Base-by-base conservation (phyloP, 805 yeast genomes). In the Candida mattraensis region DNA sequence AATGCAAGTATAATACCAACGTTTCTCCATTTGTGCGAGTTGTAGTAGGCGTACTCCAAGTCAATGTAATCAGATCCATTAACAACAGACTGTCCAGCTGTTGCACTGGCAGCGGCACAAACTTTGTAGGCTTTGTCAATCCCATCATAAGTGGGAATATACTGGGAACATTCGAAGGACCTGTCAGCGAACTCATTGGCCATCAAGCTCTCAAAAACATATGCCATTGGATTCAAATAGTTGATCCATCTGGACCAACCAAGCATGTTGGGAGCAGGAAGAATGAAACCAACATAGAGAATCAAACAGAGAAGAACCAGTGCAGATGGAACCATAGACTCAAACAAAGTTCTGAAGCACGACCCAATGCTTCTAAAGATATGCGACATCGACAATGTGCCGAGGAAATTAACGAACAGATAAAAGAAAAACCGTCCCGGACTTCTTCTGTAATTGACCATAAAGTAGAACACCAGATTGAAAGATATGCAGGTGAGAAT, bases 11-110 rank as follows among this genome's bases (percentile, higher is more conserved):
- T 37, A 36, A 73, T 68, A 36, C 78, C 95, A 39, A 80, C 69
- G 54, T 86, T 83, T 64, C 94, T 76, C 95, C 95, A 86, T 31
- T 72, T 69, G 58, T 86, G 85, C 15, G 58, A 40, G 51, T 69
- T 74, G 12, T 50, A 52, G 63, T 79, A 86, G 20, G 57, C 51
- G 56, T 55, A 85, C 7, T 76, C 55, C 5, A 50, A 49, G 5
- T 44, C 42, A 8, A 78, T 37, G 48, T 75, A 80, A 12, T 52
- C 54, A 40, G 71, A 73, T 54, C 85, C 86, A 45, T 52, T 52
- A 18, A 79, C 81, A 37, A 54, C 53, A 13, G 53, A 39, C 7
- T 67, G 18, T 21, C 50, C 54, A 13, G 32, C 29, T 17, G 45
- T 58, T 7, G 83, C 65, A 43, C 83, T 83, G 18, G 64, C 65